Evolutionary conservation across 1,284 basidiomycete species (phyloP), one percentile per base, ranked within the genome.

Genomic region (Irpex sp.): DNA sequence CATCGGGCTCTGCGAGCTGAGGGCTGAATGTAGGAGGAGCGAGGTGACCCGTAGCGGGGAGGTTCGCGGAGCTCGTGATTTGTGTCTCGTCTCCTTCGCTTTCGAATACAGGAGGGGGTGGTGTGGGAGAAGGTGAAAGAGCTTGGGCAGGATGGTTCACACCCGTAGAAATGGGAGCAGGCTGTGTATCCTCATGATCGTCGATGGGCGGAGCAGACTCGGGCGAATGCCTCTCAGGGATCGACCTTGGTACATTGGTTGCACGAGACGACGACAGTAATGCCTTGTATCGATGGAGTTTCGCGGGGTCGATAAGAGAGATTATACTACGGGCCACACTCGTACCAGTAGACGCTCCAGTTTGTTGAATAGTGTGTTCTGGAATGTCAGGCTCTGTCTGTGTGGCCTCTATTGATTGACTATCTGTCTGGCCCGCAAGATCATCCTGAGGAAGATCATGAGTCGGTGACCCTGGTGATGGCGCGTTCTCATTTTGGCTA

Each of bases 41-140:
- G 5, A 51, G 7, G 26, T 60, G 58, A 15, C 62, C 61, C 15
- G 53, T 57, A 8, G 53, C 53, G 33, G 53, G 53, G 8, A 55
- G 53, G 19, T 55, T 55, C 13, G 53, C 53, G 53, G 26, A 55
- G 21, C 21, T 11, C 11, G 53, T 33, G 8, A 62, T 33, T 35
- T 69, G 65, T n/a, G 66, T 67, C 7, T 64, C 62, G 2, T 56
- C 56, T 4, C 19, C 37, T 13, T 39, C 13, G 56, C 35, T 19
- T 19, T 31, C 9, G 13, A 55, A 33, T 6, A 19, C 50, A 9
- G 50, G 15, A n/a, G 50, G 50, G 9, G 50, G 50, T n/a, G 50
- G 50, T 19, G 50, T 9, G 19, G 50, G 19, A 17, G 15, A 37
- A 53, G 26, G 26, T 19, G 51, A 31, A 11, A 3, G 19, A 19